A percentile compares a stretch with the other conserved stretches of the same genome.
These are phyloP conservation scores for Nicotiana attenuata DNA, from an alignment of 257 asterid genomes.

Conservation along the genomic window DNA sequence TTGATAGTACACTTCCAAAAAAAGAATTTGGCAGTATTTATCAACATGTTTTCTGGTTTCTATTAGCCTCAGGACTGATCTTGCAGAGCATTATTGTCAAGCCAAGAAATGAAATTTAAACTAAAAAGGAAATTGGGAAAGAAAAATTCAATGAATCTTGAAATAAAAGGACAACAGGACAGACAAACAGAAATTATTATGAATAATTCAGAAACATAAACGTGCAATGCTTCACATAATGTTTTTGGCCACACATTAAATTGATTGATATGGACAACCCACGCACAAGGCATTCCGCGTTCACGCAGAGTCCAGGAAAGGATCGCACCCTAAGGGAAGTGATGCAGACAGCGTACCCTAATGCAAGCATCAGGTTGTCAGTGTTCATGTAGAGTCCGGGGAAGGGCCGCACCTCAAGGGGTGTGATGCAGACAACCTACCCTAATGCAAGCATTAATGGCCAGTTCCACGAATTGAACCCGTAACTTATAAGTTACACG, in stretches of 20 bases:
- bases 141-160: neutral
- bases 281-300: too few relatives aligned
- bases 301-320: too few relatives aligned
- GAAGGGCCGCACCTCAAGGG: too few relatives aligned
- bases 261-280: too few relatives aligned
- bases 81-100: neutral
- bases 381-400: too few relatives aligned
- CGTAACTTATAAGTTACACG: too few relatives aligned
- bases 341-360: too few relatives aligned
- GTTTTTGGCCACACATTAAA: neutral
- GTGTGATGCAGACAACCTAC: too few relatives aligned
- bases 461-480: too few relatives aligned
- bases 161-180: neutral
- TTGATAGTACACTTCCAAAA: neutral
- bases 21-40: neutral
- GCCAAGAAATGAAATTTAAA: neutral
- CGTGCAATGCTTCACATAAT: neutral
- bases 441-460: too few relatives aligned
- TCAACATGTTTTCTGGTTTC: conserved; percentile 2
- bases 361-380: too few relatives aligned
- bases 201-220: neutral
- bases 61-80: neutral
- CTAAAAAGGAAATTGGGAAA: neutral
- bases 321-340: too few relatives aligned
- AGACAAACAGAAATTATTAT: neutral